Base-by-base conservation (phyloP, 306 rosid species). In the Astragalus membranaceus region DNA sequence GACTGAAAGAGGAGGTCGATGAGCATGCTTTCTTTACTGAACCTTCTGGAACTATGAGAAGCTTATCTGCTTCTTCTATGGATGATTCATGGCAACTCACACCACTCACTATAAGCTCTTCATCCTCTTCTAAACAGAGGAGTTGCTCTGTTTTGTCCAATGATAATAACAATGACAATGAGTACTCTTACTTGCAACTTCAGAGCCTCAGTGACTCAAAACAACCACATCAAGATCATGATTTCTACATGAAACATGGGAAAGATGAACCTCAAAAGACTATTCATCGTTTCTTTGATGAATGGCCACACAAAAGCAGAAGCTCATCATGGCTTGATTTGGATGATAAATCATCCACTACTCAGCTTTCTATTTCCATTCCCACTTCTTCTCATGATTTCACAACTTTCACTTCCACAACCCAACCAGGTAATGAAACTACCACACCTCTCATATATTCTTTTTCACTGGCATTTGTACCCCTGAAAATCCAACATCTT, bases 11-110 rank as follows among this genome's bases (percentile, higher is more conserved):
- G 66, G 94, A 87, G 55, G 92, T 82, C 47, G 93, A 81, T 77
- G 98, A 90, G 72, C 90, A 87, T 78, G 88, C 86, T 64, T 90
- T 94, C 86, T 94, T 90, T 86, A 87, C 95, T 1, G 96, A 94
- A 73, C 92, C 98, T 36, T 86, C 95, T 47, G 89, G 93, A 64
- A 82, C 80, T n/a, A 80, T 75, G 82, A 86, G 87, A 54, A 83
- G 85, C 80, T 89, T 88, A 78, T 84, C 96, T 41, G 82, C 90
- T 76, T 88, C 98, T 55, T 85, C 97, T 3, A 64, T 84, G 79
- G 87, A 89, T 37, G 92, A 87, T 60, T 75, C 92, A 4, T 88
- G 96, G 96, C 92, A 95, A 59, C 81, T 95, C 49, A 86, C 92
- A 32, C 98, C 98, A 56, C 84, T 92, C 10, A 83, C 89, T 8